Conservation (phyloP, 208 protist species). For the Trypanosoma vivax region DNA sequence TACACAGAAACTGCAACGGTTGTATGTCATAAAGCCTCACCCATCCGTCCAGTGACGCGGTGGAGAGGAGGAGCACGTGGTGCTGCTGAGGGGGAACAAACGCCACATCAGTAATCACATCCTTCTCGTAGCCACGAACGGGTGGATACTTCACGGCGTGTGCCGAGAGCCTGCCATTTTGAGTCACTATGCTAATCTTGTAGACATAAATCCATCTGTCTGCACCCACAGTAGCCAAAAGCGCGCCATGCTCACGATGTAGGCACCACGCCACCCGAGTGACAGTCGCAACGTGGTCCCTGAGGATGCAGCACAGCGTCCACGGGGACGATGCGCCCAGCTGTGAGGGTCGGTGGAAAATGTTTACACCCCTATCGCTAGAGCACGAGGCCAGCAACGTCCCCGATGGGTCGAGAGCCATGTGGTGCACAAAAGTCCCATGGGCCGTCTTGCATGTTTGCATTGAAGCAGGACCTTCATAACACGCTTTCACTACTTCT, state of each 20-base stretch:
- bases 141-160: slow-evolving; percentile 50
- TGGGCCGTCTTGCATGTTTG: slow-evolving; percentile 51
- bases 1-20: slow-evolving; percentile 51
- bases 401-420: slow-evolving; percentile 73
- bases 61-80: slow-evolving; percentile 72
- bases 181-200: slow-evolving; percentile 56
- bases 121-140: slow-evolving; percentile 78
- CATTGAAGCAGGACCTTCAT: too few relatives aligned
- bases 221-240: slow-evolving; percentile 73
- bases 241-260: slow-evolving; percentile 71
- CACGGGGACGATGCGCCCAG: slow-evolving; percentile 25
- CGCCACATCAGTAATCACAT: slow-evolving; percentile 84
- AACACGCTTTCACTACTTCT: neutral
- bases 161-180: slow-evolving; percentile 37
- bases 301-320: slow-evolving; percentile 56
- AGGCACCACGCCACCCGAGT: slow-evolving; percentile 80
- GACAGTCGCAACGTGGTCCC: slow-evolving; percentile 72
- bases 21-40: slow-evolving; percentile 86
- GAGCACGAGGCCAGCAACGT: slow-evolving; percentile 78
- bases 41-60: slow-evolving; percentile 79
- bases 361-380: slow-evolving; percentile 79
- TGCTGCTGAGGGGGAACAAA: slow-evolving; percentile 81
- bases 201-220: slow-evolving; percentile 86
- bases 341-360: slow-evolving; percentile 50
- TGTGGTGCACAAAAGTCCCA: slow-evolving; percentile 74